These are phyloP conservation scores for Cadophora gregata DNA, from an alignment of 2,329 filamentous ascomycete genomes.

Conservation along the genomic window DNA sequence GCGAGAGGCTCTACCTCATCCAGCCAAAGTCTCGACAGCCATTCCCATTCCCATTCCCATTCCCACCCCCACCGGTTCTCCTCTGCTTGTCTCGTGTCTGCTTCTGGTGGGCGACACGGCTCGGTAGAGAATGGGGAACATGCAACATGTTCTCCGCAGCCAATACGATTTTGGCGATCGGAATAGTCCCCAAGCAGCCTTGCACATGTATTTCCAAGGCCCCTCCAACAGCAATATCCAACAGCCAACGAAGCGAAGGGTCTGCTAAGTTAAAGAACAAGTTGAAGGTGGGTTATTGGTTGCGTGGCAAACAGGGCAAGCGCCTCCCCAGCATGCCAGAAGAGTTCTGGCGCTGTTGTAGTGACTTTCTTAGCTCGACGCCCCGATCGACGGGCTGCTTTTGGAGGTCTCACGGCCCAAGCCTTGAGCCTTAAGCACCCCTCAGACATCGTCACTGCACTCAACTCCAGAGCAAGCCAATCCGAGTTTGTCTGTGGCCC, in stretches of 20 bases:
- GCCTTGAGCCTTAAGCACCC: constrained; percentile 4
- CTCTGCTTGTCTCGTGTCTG: background rate
- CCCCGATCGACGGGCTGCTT: constrained; percentile 7
- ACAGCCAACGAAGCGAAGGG: background rate
- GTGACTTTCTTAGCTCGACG: background rate
- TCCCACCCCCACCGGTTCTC: background rate
- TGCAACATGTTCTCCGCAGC: background rate
- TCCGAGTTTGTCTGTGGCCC: constrained; percentile 5
- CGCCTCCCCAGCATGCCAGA: background rate
- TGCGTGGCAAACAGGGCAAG: background rate
- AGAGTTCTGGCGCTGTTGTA: constrained; percentile 10
- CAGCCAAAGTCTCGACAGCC: background rate
- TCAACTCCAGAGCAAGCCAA: background rate
- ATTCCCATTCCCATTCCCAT: too few relatives aligned
- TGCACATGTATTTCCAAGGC: background rate
- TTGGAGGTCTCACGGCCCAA: background rate
- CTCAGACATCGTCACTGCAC: constrained; percentile 13
- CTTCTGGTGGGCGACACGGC: constrained; percentile 2
- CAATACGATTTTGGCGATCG: background rate
- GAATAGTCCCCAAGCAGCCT: background rate
- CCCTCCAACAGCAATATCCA: background rate
- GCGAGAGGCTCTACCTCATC: too few relatives aligned
- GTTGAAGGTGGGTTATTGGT: background rate
- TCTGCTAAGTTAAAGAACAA: constrained; percentile 8
- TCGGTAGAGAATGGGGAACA: background rate